Base-by-base conservation (phyloP, 805 yeast species). In the Ogataea thermomethanolica region DNA sequence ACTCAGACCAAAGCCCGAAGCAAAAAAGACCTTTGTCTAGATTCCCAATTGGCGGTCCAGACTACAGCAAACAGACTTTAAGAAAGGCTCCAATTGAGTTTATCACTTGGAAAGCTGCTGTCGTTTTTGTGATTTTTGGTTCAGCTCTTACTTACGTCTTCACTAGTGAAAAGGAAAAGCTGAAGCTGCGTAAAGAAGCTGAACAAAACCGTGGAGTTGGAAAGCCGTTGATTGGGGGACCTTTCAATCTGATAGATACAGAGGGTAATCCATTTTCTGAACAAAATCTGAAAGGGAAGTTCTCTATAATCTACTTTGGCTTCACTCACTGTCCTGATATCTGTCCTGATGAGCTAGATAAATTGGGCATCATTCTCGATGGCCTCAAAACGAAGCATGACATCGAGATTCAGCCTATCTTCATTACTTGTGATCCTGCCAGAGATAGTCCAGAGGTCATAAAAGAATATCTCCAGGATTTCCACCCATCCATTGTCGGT, bases 321-420 rank as follows among this genome's bases (percentile, higher is more conserved):
- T 93, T 93, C 69, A 85, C 96, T 4, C 90, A 90, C 65, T 93
- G 99, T 66, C 99, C 99, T 6, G 99, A 93, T 65, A 90, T 93
- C 39, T 93, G 99, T 64, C 99, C 99, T 8, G 99, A 93, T 62
- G 99, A 93, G 62, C 74, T 93, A 44, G 99, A 93, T 61, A 87
- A 91, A 58, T 73, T 93, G 58, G 91, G 96, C 4, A 72, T 79
- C 23, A 80, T 84, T 67, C 69, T 76, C 55, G 77, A 74, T 49
- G 73, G 70, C 26, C 70, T 91, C 56, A 79, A 83, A 56, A 59
- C 62, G 31, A 55, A 64, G 15, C 71, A 78, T 39, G 71, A 73
- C 8, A 75, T 83, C 44, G 67, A 76, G 33, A 56, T 91, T 37
- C 95, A 84, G 63, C 95, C 98, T 0, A 66, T 93, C 14, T 93